These are phyloP conservation scores for Lichtheimia hyalospora DNA, from an alignment of 371 early-diverging fungal species.

Conservation along the genomic window DNA sequence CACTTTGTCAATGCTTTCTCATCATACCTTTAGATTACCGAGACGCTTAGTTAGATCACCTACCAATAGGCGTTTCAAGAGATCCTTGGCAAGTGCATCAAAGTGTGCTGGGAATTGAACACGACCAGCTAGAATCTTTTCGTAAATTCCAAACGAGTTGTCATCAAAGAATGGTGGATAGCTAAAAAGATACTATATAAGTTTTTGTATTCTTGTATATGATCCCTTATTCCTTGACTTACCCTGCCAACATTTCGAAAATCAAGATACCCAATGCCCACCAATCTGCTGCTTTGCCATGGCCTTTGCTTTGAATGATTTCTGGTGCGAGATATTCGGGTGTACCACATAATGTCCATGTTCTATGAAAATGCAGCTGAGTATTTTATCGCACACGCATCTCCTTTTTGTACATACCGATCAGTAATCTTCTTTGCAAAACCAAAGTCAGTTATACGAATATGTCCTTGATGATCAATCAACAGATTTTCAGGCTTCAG, in stretches of 20 bases:
- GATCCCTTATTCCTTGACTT: slow-evolving; percentile 6
- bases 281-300: slow-evolving; percentile 97
- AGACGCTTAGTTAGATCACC: slow-evolving; percentile 89
- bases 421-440: slow-evolving; percentile 74
- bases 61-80: slow-evolving; percentile 90
- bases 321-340: slow-evolving; percentile 99
- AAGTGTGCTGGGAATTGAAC: slow-evolving; percentile 91
- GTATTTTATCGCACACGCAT: not conserved
- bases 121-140: slow-evolving; percentile 90
- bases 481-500: slow-evolving; percentile 88
- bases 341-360: slow-evolving; percentile 96
- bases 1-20: not conserved
- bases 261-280: slow-evolving; percentile 98
- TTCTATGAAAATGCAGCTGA: slow-evolving; percentile 43
- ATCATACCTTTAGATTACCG: slow-evolving; percentile 85
- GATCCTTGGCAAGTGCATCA: slow-evolving; percentile 87
- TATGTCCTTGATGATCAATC: slow-evolving; percentile 83
- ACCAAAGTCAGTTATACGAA: slow-evolving; percentile 96
- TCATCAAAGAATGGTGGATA: slow-evolving; percentile 98
- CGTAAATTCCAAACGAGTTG: slow-evolving; percentile 89
- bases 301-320: slow-evolving; percentile 96
- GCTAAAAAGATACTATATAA: slow-evolving; percentile 17
- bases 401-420: slow-evolving; percentile 29
- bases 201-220: not conserved
- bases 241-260: slow-evolving; percentile 94